Percentiles rank a stretch among this genome's conserved stretches.
Conservation (phyloP, 1,284 basidiomycete species). For the Melampsora americana region DNA sequence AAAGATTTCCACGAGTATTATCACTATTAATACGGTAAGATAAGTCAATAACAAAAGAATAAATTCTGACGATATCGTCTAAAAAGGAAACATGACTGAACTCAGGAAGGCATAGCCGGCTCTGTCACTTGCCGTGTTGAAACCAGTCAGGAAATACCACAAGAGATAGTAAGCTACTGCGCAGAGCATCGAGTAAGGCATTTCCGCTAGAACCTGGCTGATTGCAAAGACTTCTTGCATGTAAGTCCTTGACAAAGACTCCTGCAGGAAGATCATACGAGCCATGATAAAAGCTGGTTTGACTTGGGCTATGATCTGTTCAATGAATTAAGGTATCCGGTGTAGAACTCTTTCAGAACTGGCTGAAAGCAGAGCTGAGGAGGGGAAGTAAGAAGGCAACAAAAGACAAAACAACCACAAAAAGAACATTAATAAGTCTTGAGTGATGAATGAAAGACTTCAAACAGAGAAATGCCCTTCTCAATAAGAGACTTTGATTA, state of each 20-base stretch:
- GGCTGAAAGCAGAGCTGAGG: too few relatives aligned
- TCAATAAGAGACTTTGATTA: too few relatives aligned
- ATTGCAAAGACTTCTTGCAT: constrained; percentile 77
- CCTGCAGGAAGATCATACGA: constrained; percentile 67
- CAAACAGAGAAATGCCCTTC: too few relatives aligned
- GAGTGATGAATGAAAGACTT: too few relatives aligned
- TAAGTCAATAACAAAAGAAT: neutral
- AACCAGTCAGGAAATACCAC: constrained; percentile 29
- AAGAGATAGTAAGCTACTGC: constrained; percentile 71
- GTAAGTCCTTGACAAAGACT: constrained; percentile 64
- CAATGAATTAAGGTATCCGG: too few relatives aligned
- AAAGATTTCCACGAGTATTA: neutral
- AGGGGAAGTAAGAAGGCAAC: too few relatives aligned
- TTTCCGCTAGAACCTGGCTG: constrained; percentile 75
- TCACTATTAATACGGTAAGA: neutral
- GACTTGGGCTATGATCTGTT: constrained; percentile 71
- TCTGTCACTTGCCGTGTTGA: constrained; percentile 6
- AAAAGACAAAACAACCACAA: too few relatives aligned
- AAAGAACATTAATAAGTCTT: too few relatives aligned
- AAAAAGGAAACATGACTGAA: neutral
- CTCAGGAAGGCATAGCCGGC: constrained; percentile 41
- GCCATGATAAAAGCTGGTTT: constrained; percentile 82
- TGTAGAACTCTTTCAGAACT: too few relatives aligned
- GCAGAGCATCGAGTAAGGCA: constrained; percentile 69
- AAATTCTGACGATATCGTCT: neutral